A percentile compares a stretch with the other conserved stretches of the same genome.
Evolutionary conservation across 2,329 filamentous ascomycete genomes (phyloP).

Genomic region (Phialophora verrucosa): DNA sequence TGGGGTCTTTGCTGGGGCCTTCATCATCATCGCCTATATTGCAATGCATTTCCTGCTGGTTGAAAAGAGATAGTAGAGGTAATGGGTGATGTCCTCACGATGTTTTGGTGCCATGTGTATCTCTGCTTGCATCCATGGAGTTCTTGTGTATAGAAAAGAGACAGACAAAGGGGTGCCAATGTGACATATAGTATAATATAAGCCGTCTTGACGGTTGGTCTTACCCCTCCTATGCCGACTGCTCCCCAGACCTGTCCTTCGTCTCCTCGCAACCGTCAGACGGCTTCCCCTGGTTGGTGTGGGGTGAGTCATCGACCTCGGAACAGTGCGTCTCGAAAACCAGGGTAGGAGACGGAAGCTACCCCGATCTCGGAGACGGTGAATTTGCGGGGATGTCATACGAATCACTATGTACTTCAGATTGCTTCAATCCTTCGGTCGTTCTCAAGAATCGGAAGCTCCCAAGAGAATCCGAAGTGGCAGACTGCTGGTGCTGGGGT

Average conservation of each 20-base stretch:
- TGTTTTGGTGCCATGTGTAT: background rate
- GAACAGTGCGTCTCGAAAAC: slow-evolving; percentile 29
- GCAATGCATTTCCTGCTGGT: slow-evolving; percentile 94
- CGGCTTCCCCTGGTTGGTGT: background rate
- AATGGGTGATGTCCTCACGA: slow-evolving; percentile 15
- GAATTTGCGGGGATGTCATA: slow-evolving; percentile 21
- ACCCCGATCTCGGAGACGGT: slow-evolving; percentile 32
- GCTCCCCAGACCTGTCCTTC: background rate
- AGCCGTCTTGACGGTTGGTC: background rate
- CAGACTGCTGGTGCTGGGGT: background rate
- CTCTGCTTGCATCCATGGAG: background rate
- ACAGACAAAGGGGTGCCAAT: background rate
- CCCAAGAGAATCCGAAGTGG: background rate
- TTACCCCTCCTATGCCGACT: background rate
- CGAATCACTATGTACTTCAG: background rate
- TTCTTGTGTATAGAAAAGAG: slow-evolving; percentile 9
- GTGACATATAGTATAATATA: slow-evolving; percentile 13
- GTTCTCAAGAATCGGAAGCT: background rate
- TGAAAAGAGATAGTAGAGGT: slow-evolving; percentile 71
- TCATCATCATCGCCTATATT: slow-evolving; percentile 84
- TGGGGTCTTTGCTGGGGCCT: slow-evolving; percentile 78
- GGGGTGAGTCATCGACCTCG: slow-evolving; percentile 22
- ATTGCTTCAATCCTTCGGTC: background rate
- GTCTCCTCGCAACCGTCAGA: background rate
- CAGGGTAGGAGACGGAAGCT: slow-evolving; percentile 20